Percentiles rank a stretch among this genome's conserved stretches.
Conservation (phyloP, 176 grass and related monocot genomes). For the Areca catechu region DNA sequence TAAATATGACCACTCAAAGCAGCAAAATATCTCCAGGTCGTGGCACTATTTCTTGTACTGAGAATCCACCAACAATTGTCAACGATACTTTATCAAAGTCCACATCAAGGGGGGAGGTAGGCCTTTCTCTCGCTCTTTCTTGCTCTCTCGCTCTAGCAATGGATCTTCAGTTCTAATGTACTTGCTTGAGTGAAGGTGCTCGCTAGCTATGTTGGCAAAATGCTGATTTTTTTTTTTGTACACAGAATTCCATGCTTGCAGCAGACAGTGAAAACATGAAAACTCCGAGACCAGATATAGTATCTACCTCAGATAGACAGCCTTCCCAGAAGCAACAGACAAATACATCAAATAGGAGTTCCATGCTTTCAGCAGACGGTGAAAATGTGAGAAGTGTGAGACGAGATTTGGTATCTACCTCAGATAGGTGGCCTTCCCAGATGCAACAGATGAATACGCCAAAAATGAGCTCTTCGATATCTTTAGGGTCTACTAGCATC, state of each 20-base stretch:
- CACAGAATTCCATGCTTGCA: too few species aligned
- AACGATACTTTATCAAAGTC: background rate
- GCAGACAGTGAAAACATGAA: too few species aligned
- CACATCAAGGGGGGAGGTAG: constrained; percentile 3
- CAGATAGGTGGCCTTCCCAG: constrained; percentile 9
- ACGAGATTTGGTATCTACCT: constrained; percentile 7
- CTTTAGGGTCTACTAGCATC: constrained; percentile 6
- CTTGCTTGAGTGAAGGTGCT: too few species aligned
- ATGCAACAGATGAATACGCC: constrained; percentile 8
- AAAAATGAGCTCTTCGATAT: constrained; percentile 15
- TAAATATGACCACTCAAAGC: background rate
- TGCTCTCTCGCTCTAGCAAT: too few species aligned
- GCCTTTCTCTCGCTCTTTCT: background rate
- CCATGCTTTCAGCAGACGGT: background rate
- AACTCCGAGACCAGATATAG: too few species aligned
- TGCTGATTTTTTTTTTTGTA: too few species aligned
- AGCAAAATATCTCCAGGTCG: constrained; percentile 2
- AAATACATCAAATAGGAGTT: too few species aligned
- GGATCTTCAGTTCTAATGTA: too few species aligned
- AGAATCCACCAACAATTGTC: background rate
- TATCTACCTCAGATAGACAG: too few species aligned
- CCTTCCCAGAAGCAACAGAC: too few species aligned
- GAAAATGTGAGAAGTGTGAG: background rate
- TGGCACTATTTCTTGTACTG: constrained; percentile 11
- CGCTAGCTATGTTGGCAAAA: too few species aligned